phyloP scores from a whole-genome alignment of 2,329 filamentous ascomycete species.

The Ilyonectria destructans region DNA sequence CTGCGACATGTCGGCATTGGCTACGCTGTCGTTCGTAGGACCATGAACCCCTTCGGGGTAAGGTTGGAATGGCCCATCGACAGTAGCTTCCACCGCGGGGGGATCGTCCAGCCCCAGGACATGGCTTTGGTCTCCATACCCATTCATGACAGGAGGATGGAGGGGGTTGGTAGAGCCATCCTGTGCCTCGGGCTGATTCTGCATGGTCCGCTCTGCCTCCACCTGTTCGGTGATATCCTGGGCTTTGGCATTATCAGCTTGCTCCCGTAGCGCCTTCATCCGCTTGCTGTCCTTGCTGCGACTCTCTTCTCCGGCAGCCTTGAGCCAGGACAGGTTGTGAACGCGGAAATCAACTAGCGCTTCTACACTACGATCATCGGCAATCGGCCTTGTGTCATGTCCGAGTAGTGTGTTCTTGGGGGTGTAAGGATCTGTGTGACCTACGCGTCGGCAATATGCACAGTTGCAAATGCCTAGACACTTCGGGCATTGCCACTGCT shows the following conservation, averaged over 20 bases:
- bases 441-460: slow-evolving; percentile 78
- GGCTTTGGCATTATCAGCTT: slow-evolving; percentile 72
- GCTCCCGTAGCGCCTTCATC: slow-evolving; percentile 71
- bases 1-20: slow-evolving; percentile 42
- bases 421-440: slow-evolving; percentile 83
- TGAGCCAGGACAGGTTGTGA: slow-evolving; percentile 90
- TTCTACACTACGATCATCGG: slow-evolving; percentile 92
- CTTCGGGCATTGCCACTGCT: slow-evolving; percentile 90
- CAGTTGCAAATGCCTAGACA: slow-evolving; percentile 92
- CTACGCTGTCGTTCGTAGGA: neutral
- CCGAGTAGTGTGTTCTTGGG: slow-evolving; percentile 91
- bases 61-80: slow-evolving; percentile 25
- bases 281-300: slow-evolving; percentile 71
- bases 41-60: slow-evolving; percentile 31
- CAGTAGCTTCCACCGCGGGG: slow-evolving; percentile 24
- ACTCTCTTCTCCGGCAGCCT: slow-evolving; percentile 71
- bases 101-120: slow-evolving; percentile 46
- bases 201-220: slow-evolving; percentile 45
- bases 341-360: slow-evolving; percentile 91
- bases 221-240: slow-evolving; percentile 59
- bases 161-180: slow-evolving; percentile 24
- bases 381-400: slow-evolving; percentile 91
- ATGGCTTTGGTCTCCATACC: slow-evolving; percentile 54
- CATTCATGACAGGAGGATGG: slow-evolving; percentile 38
- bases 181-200: slow-evolving; percentile 27